Conservation (phyloP, 495 filamentous ascomycete species). For the Aspergillus bertholletiae region DNA sequence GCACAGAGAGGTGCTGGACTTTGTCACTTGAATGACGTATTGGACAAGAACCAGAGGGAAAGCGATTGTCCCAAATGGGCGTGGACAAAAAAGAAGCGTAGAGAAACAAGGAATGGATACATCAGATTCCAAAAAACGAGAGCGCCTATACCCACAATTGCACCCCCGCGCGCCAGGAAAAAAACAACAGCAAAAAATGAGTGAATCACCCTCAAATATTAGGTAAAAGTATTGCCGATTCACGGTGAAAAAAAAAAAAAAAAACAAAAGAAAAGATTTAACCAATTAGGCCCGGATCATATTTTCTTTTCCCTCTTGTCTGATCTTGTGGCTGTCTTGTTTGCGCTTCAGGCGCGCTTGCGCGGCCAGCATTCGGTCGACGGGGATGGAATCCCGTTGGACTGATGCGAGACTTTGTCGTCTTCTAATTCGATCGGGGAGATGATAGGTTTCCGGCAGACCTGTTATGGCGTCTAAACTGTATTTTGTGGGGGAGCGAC, state of each 20-base stretch:
- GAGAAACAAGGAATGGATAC: too few relatives aligned
- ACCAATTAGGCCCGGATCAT: conserved; percentile 3
- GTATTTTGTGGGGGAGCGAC: conserved; percentile 21
- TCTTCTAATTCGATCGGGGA: conserved; percentile 36
- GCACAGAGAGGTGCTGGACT: not conserved
- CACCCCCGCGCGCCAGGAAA: not conserved
- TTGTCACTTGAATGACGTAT: not conserved
- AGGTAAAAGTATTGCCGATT: not conserved
- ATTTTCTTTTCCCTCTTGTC: conserved; percentile 32
- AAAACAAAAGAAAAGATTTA: not conserved
- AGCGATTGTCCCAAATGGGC: not conserved
- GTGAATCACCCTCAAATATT: not conserved
- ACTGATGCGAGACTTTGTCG: conserved; percentile 27
- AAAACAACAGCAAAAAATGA: not conserved
- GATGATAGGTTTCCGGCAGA: conserved; percentile 10
- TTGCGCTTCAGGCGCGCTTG: conserved; percentile 58
- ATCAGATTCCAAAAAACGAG: not conserved
- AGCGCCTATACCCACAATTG: not conserved
- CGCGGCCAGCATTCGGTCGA: conserved; percentile 60
- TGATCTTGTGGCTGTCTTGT: conserved; percentile 31
- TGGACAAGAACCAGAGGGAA: not conserved
- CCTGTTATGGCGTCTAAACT: conserved; percentile 18
- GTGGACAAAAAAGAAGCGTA: too few relatives aligned
- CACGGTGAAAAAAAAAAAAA: not conserved
- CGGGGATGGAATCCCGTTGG: conserved; percentile 46